Conservation (phyloP, 169 alveolate species). For the Plasmodium malariae region DNA sequence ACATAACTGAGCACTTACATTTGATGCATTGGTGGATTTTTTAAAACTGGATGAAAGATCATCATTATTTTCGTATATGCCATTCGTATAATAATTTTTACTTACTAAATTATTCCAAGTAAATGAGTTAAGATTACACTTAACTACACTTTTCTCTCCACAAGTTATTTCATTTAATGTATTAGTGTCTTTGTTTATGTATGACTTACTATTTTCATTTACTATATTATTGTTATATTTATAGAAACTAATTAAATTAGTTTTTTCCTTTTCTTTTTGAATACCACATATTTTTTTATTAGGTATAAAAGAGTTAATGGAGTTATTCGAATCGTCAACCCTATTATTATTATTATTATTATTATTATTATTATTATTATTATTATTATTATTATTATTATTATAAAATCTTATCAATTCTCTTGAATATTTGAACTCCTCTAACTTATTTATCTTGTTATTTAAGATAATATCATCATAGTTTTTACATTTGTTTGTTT, state of each 20-base stretch:
- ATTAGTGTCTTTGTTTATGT: not conserved
- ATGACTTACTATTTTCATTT: not conserved
- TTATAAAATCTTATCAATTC: not conserved
- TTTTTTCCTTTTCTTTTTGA: conserved; percentile 47
- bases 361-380: not conserved
- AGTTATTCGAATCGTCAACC: not conserved
- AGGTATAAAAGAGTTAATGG: not conserved
- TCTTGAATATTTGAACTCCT: not conserved
- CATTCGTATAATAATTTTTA: not conserved
- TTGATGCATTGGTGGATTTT: not conserved
- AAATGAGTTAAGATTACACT: not conserved
- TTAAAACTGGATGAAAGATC: not conserved
- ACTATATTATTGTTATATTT: conserved; percentile 36
- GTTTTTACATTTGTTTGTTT: no score
- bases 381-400: not conserved
- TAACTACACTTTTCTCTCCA: not conserved
- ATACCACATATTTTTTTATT: conserved; percentile 14
- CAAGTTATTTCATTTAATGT: not conserved
- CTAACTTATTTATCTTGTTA: conserved; percentile 12
- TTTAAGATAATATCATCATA: not conserved
- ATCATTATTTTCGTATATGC: not conserved
- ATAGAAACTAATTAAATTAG: conserved; percentile 57
- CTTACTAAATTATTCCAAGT: conserved; percentile 1
- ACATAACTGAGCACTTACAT: no score
- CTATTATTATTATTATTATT: not conserved